Evolutionary conservation across 345 rosid genomes (phyloP), one percentile per base, ranked within the genome.

Genomic region (Durio zibethinus): DNA sequence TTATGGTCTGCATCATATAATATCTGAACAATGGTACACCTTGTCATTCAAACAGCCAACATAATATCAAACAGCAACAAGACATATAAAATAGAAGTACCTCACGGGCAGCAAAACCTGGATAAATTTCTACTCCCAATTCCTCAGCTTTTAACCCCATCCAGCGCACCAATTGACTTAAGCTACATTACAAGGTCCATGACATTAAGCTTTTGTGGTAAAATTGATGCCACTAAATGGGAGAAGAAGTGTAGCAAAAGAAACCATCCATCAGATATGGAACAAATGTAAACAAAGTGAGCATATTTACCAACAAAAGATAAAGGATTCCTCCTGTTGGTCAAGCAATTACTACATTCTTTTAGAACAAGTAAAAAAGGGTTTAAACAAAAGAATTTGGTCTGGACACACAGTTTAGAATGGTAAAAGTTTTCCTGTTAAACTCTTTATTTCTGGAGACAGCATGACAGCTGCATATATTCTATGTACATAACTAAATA

Each of bases 71-170:
- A 35, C 48, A 74, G 50, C 27, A 53, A 69, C 7, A 71, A 29
- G 25, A 73, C 42, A 72, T 72, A 35, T 35, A 61, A 76, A 33
- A 5, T 7, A 73, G 48, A 53, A 65, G 81, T 52, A 94, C 98
- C 97, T 95, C 99, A 80, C 91, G 83, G 63, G 98, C 98, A 70
- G 99, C 89, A 85, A 95, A 91, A 4, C 99, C 98, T 1, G 99
- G 99, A 88, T 95, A 95, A 80, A 95, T 93, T 85, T 95, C 99
- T 31, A 87, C 93, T 74, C 99, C 99, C 75, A 88, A 79, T 84
- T 95, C 99, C 87, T 95, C 96, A 69, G 99, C 99, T 88, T 95
- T 95, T 72, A 78, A 66, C 74, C 96, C 99, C 87, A 95, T 78
- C 98, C 99, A 95, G 16, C 90, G 87, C 75, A 89, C 95, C 72